These are phyloP conservation scores for Xanthoparmelia taractica DNA, from an alignment of 495 filamentous ascomycete species.

Conservation along the genomic window DNA sequence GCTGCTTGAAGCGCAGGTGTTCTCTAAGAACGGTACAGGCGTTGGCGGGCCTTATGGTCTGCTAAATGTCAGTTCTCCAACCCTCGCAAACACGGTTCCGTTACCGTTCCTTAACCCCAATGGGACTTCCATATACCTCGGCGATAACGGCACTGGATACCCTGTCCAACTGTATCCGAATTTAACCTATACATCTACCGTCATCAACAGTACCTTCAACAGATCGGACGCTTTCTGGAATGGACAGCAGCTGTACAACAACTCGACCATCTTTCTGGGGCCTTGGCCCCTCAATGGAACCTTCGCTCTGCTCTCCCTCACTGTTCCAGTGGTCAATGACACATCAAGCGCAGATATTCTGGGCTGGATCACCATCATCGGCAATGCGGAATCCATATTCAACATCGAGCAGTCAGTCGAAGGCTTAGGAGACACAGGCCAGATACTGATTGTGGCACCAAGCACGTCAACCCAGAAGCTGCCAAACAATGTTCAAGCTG, in stretches of 20 bases:
- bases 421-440: constrained; percentile 60
- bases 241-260: constrained; percentile 46
- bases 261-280: constrained; percentile 54
- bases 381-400: constrained; percentile 53
- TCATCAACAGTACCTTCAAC: constrained; percentile 32
- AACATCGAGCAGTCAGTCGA: constrained; percentile 51
- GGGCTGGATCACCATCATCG: constrained; percentile 57
- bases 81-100: constrained; percentile 36
- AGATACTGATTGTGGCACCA: constrained; percentile 61
- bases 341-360: constrained; percentile 50
- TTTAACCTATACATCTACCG: constrained; percentile 49
- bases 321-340: constrained; percentile 63
- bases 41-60: constrained; percentile 37
- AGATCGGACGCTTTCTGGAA: constrained; percentile 34
- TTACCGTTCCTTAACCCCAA: constrained; percentile 52
- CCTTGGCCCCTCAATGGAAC: constrained; percentile 59
- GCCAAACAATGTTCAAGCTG: constrained; percentile 28
- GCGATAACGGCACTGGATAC: constrained; percentile 53
- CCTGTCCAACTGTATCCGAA: constrained; percentile 66
- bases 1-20: constrained; percentile 59
- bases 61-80: constrained; percentile 52
- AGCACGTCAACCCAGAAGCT: constrained; percentile 58
- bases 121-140: constrained; percentile 50
- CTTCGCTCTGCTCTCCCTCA: constrained; percentile 73
- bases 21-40: constrained; percentile 55